Evolutionary conservation across 768 basidiomycete species (phyloP).

Genomic region (Lanmaoa pseudosensibilis): DNA sequence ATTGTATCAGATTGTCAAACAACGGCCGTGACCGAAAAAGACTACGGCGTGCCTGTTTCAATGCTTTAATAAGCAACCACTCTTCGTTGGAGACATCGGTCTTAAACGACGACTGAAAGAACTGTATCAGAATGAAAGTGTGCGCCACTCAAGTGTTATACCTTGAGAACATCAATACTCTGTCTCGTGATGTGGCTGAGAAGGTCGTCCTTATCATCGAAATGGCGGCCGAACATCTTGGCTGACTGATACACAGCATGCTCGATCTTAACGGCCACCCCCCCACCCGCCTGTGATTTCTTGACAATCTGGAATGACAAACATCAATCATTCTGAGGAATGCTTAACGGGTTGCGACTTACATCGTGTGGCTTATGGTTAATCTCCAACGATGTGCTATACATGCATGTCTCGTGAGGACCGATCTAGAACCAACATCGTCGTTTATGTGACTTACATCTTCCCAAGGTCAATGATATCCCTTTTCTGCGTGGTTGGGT

Average conservation of each 20-base stretch:
- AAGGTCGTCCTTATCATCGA: conserved; percentile 93
- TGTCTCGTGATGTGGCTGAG: conserved; percentile 87
- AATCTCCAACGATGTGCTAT: conserved; percentile 92
- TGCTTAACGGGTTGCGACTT: conserved; percentile 19
- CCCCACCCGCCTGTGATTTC: conserved; percentile 91
- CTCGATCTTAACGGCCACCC: conserved; percentile 98
- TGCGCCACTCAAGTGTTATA: conserved; percentile 27
- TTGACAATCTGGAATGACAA: conserved; percentile 67
- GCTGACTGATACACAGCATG: conserved; percentile 94
- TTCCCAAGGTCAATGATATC: conserved; percentile 92
- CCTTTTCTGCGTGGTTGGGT: conserved; percentile 83
- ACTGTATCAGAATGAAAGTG: conserved; percentile 6
- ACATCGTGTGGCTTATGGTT: conserved; percentile 91
- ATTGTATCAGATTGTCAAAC: conserved; percentile 1
- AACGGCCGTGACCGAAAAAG: background rate
- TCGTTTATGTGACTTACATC: conserved; percentile 57
- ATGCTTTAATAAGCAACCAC: conserved; percentile 86
- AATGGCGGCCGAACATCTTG: conserved; percentile 95
- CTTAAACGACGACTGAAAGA: conserved; percentile 74
- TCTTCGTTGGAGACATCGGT: conserved; percentile 87
- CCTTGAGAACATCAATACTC: conserved; percentile 96
- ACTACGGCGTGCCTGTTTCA: conserved; percentile 61
- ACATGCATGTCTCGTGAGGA: background rate
- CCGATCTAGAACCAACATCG: background rate
- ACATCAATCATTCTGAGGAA: background rate